Percentiles rank a stretch among this genome's conserved stretches.
Evolutionary conservation across 2,329 filamentous ascomycete species (phyloP).

Genomic region (Hypoxylon sp.): DNA sequence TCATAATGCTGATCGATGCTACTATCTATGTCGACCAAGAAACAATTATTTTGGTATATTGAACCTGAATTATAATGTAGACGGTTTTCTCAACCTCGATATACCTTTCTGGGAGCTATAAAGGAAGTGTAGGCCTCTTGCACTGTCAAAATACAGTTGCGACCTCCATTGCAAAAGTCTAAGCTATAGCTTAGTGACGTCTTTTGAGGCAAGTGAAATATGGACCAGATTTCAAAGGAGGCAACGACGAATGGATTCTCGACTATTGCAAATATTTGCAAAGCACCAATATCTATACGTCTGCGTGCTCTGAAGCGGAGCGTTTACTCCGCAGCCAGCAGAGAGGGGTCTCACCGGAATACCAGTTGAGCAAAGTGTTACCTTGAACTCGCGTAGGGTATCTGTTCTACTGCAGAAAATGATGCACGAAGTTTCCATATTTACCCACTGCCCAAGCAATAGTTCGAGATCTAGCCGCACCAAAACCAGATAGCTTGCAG

Average conservation of each 20-base stretch:
- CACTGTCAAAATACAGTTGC: constrained; percentile 5
- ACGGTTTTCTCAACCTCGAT: not conserved
- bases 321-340: constrained; percentile 30
- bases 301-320: constrained; percentile 25
- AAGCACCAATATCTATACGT: constrained; percentile 15
- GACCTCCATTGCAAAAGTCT: constrained; percentile 7
- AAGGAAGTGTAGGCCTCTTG: constrained; percentile 1
- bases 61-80: not conserved
- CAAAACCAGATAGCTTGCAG: constrained; percentile 24
- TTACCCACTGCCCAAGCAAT: constrained; percentile 26
- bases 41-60: not conserved
- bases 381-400: constrained; percentile 10
- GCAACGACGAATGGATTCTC: constrained; percentile 23
- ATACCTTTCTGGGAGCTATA: constrained; percentile 18
- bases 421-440: constrained; percentile 12
- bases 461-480: constrained; percentile 18
- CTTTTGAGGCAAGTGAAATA: constrained; percentile 8
- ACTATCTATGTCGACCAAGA: not conserved
- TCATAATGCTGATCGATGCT: constrained; percentile 9
- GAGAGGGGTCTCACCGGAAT: not conserved
- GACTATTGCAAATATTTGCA: constrained; percentile 23
- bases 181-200: constrained; percentile 24
- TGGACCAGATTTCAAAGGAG: not conserved
- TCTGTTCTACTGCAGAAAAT: constrained; percentile 11
- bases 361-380: constrained; percentile 11